Evolutionary conservation across 768 basidiomycete species (phyloP).

Genomic region (Kwoniella newhampshirensis): DNA sequence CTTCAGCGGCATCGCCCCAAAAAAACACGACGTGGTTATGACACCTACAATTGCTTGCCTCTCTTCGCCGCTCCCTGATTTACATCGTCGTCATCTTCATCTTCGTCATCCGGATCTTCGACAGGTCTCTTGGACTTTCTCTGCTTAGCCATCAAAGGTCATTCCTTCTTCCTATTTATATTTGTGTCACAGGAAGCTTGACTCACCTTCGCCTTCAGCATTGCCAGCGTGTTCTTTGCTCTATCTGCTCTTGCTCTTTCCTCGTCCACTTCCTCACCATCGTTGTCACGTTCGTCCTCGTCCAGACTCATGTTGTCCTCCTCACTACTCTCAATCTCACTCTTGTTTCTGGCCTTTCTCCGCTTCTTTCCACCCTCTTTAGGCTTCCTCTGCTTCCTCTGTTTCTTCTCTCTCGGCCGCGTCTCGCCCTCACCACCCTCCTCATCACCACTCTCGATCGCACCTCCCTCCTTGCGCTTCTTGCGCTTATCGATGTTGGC

Average conservation of each 20-base stretch:
- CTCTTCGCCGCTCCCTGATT: constrained; percentile 22
- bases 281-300: constrained; percentile 18
- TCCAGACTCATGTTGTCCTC: constrained; percentile 25
- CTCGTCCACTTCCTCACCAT: constrained; percentile 20
- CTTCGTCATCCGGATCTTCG: constrained; percentile 47
- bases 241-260: constrained; percentile 18
- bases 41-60: constrained; percentile 26
- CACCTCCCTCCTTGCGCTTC: constrained; percentile 64
- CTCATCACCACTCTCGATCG: constrained; percentile 79
- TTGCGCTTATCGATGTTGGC: constrained; percentile 36
- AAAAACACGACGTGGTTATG: neutral
- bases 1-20: neutral
- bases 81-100: constrained; percentile 35
- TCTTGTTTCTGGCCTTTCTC: constrained; percentile 35
- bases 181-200: neutral
- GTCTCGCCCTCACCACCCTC: constrained; percentile 69
- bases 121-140: constrained; percentile 45
- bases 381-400: constrained; percentile 16
- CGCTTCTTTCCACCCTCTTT: constrained; percentile 28
- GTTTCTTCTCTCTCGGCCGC: constrained; percentile 58
- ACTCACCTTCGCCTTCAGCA: constrained; percentile 38
- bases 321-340: constrained; percentile 29
- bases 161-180: neutral
- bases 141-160: constrained; percentile 13
- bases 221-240: constrained; percentile 26